Conservation (phyloP, 495 filamentous ascomycete species). For the Penicillium robsamsonii region DNA sequence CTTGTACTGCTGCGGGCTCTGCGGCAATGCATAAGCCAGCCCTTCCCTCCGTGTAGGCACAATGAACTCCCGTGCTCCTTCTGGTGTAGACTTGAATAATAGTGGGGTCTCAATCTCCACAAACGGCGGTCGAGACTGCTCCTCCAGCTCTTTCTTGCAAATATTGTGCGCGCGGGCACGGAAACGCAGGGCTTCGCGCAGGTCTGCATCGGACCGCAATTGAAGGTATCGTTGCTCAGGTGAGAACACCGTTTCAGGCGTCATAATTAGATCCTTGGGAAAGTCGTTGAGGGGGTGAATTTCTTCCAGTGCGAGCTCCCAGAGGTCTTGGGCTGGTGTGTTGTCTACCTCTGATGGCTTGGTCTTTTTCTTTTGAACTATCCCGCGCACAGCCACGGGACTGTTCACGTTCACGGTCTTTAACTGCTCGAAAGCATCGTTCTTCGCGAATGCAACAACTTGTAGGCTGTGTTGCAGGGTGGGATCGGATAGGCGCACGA, state of each 20-base stretch:
- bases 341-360: conserved; percentile 27
- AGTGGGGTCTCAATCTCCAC: conserved; percentile 87
- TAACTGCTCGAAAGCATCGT: conserved; percentile 43
- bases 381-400: conserved; percentile 53
- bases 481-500: conserved; percentile 59
- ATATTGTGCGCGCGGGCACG: conserved; percentile 50
- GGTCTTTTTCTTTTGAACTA: conserved; percentile 44
- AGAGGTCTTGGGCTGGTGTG: conserved; percentile 30
- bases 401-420: conserved; percentile 48
- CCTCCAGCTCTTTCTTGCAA: conserved; percentile 53
- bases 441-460: conserved; percentile 50
- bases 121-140: conserved; percentile 49
- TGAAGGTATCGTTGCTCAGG: conserved; percentile 79
- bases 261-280: conserved; percentile 71
- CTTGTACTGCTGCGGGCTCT: conserved; percentile 98
- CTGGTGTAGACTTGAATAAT: conserved; percentile 95
- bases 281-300: conserved; percentile 73
- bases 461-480: conserved; percentile 51
- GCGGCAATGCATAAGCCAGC: conserved; percentile 83
- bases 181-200: conserved; percentile 62
- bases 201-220: conserved; percentile 62
- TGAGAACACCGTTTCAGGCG: conserved; percentile 66
- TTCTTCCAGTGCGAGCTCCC: conserved; percentile 62
- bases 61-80: conserved; percentile 93
- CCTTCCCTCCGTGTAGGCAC: conserved; percentile 79